Conservation (phyloP, 2,329 filamentous ascomycete genomes). For the Nemania serpens region DNA sequence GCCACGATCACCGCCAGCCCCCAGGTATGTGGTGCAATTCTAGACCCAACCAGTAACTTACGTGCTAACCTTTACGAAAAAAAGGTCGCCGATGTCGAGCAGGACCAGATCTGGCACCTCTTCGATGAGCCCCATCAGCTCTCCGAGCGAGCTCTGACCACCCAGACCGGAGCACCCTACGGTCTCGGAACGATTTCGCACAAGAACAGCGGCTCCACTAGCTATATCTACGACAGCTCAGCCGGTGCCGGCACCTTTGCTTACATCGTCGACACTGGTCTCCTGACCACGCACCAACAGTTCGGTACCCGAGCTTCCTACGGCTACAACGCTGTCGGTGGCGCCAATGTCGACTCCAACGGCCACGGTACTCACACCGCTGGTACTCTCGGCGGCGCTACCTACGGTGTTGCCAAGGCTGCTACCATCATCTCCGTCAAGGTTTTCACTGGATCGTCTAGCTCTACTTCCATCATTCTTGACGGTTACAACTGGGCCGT, state of each 20-base stretch:
- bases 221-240: constrained; percentile 49
- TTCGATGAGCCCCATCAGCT: constrained; percentile 30
- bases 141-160: constrained; percentile 36
- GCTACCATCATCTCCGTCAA: constrained; percentile 50
- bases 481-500: constrained; percentile 47
- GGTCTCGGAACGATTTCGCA: constrained; percentile 54
- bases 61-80: neutral
- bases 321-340: constrained; percentile 39
- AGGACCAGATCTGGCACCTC: constrained; percentile 40
- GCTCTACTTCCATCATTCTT: constrained; percentile 37
- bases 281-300: constrained; percentile 50
- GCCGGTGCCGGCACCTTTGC: constrained; percentile 50
- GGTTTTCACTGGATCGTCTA: constrained; percentile 44
- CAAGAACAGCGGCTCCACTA: constrained; percentile 39
- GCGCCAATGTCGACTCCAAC: constrained; percentile 40
- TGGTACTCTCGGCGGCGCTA: constrained; percentile 50
- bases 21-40: constrained; percentile 5
- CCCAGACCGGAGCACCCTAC: constrained; percentile 46
- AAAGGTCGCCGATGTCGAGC: constrained; percentile 40
- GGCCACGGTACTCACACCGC: constrained; percentile 55
- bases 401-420: constrained; percentile 52
- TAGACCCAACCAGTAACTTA: neutral
- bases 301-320: constrained; percentile 48
- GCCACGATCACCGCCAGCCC: constrained; percentile 41
- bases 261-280: constrained; percentile 61